phyloP scores from a whole-genome alignment of 768 basidiomycete genomes.

The Tulasnella sp. region DNA sequence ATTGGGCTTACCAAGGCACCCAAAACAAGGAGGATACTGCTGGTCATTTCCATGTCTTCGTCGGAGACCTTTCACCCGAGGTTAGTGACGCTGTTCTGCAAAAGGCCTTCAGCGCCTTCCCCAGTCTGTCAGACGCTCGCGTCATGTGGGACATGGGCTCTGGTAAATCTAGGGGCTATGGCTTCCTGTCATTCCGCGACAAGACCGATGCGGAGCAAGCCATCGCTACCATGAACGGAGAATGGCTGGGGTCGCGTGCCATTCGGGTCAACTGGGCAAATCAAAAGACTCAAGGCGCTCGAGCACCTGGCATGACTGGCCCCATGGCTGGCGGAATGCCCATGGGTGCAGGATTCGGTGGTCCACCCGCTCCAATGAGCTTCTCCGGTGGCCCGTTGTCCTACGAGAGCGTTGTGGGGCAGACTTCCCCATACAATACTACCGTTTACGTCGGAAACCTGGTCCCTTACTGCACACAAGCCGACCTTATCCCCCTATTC shows the following conservation, averaged over 20 bases:
- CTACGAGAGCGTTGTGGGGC: constrained; percentile 91
- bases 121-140: constrained; percentile 92
- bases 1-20: constrained; percentile 99
- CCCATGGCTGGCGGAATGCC: constrained; percentile 38
- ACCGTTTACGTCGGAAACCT: constrained; percentile 99
- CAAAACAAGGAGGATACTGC: constrained; percentile 99
- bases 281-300: constrained; percentile 88
- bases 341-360: constrained; percentile 43
- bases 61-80: constrained; percentile 98
- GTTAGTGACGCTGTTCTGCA: constrained; percentile 96
- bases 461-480: constrained; percentile 95
- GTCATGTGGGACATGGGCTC: constrained; percentile 99
- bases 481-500: constrained; percentile 96
- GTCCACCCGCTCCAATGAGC: constrained; percentile 86
- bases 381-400: constrained; percentile 87
- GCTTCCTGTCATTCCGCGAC: constrained; percentile 98
- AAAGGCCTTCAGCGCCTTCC: constrained; percentile 97
- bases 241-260: constrained; percentile 97
- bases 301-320: constrained; percentile 35
- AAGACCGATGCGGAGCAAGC: constrained; percentile 99
- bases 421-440: constrained; percentile 91
- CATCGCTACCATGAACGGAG: constrained; percentile 99
- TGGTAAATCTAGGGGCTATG: constrained; percentile 96
- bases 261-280: constrained; percentile 99
- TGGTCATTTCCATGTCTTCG: constrained; percentile 97